A percentile compares a stretch with the other conserved stretches of the same genome.
Evolutionary conservation across 257 asterid species (phyloP).

Genomic region (Striga asiatica): DNA sequence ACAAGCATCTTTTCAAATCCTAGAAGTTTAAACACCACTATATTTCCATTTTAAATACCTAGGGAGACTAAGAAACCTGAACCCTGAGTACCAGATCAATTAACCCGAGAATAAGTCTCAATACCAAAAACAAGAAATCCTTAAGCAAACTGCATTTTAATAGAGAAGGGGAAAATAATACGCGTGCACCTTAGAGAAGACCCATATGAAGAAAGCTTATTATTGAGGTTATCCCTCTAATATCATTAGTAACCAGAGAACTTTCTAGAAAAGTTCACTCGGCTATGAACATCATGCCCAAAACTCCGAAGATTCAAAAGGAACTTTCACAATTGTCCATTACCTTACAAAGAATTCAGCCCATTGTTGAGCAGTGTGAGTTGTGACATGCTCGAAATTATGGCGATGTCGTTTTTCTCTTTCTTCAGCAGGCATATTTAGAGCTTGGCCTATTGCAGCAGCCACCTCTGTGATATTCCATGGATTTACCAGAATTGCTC

Average conservation of each 20-base stretch:
- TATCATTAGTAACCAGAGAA: no score
- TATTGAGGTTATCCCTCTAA: no score
- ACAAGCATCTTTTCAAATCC: no score
- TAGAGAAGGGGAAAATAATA: no score
- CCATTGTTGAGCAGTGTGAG: slow-evolving; percentile 98
- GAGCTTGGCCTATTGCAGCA: slow-evolving; percentile 50
- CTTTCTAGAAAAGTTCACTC: no score
- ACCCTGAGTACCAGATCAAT: no score
- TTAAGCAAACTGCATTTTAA: no score
- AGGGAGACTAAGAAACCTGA: background rate
- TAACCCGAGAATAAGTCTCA: no score
- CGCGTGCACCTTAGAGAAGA: no score
- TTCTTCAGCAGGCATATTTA: slow-evolving; percentile 74
- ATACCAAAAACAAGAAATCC: no score
- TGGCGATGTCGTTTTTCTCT: slow-evolving; percentile 89
- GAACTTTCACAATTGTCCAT: slow-evolving; percentile 13
- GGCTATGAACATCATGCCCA: slow-evolving; percentile 4
- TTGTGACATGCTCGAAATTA: slow-evolving; percentile 79
- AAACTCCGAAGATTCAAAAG: background rate
- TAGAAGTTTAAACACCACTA: background rate
- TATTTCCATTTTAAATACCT: background rate
- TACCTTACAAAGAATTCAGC: slow-evolving; percentile 93
- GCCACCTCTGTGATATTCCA: slow-evolving; percentile 95
- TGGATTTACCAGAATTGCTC: slow-evolving; percentile 95
- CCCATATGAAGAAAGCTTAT: no score